Conservation (phyloP, 2,329 filamentous ascomycete species). For the Fusarium metavorans region DNA sequence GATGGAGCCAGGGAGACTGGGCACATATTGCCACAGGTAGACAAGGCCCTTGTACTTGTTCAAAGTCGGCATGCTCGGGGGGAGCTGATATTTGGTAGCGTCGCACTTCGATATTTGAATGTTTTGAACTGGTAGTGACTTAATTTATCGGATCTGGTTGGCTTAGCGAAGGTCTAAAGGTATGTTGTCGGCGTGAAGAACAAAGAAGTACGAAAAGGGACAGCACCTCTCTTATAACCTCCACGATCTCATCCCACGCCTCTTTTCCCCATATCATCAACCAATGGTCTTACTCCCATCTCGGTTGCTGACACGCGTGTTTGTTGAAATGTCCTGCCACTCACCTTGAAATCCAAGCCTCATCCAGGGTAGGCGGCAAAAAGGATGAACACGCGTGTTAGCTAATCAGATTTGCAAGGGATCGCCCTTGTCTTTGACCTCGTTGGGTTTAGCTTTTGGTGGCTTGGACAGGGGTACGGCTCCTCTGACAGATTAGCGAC, state of each 20-base stretch:
- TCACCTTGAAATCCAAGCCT: neutral
- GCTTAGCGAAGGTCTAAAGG: fast-evolving
- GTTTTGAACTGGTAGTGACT: neutral
- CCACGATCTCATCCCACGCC: neutral
- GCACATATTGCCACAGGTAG: conserved; percentile 49
- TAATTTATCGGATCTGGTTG: fast-evolving
- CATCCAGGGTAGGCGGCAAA: neutral
- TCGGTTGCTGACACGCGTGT: conserved; percentile 33
- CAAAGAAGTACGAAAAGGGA: neutral
- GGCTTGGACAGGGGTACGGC: neutral
- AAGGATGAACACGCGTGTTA: conserved; percentile 31
- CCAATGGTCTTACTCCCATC: neutral
- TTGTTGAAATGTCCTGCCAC: neutral
- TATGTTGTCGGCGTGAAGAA: neutral
- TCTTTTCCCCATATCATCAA: neutral
- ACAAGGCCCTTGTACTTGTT: conserved; percentile 13
- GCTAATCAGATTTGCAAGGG: neutral
- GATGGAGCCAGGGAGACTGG: conserved; percentile 58
- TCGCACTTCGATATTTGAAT: fast-evolving
- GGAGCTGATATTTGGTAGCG: neutral
- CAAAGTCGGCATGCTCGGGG: conserved; percentile 11
- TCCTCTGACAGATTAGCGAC: neutral
- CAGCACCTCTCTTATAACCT: neutral
- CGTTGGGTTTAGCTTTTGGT: fast-evolving
- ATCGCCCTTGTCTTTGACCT: neutral